Base-by-base conservation (phyloP, 495 filamentous ascomycete species). In the Penicillium waksmanii region DNA sequence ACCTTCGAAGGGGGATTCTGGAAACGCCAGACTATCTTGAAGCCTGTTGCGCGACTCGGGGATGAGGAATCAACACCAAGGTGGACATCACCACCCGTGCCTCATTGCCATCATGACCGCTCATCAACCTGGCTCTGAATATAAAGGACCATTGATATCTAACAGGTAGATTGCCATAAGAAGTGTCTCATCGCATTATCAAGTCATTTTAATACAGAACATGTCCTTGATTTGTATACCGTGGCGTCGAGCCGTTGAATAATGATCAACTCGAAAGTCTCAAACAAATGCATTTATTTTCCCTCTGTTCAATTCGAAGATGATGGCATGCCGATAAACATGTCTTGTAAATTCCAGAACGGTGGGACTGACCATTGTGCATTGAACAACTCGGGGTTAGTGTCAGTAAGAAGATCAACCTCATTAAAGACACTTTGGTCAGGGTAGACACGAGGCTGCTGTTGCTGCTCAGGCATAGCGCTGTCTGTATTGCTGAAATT, bases 51-150 rank as follows among this genome's bases (percentile, higher is more conserved):
- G 1, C 35, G 49, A 36, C 56, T 74, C 3, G 60, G 55, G 19
- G 66, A 68, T 52, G 57, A 65, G 15, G 60, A 63, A 12, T 52
- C 66, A 7, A 68, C 64, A 5, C 68, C 70, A 1, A 47, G 40
- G 2, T 74, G 72, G 72, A 66, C 52, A 3, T 55, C 46, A 3
- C 47, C 64, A 0, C 58, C 70, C 18, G 68, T 71, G 11, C 68
- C 68, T 1, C 62, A 66, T n/a, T 73, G 70, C 47, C 49, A 58
- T 25, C 47, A 44, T 44, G 42, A 44, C 7, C 17, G 15, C 17
- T 44, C 17, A 10, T 44, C 42, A 44, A 44, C 42, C 9, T 44
- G 42, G 42, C 8, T 17, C 7, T 44, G 17, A 19, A 44, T 18
- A 44, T 17, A 3, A 17, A 43, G 5, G 23, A 3, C 8, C 27